These are phyloP conservation scores for Hansenula anomala DNA, from an alignment of 1,139 yeast genomes.

Conservation along the genomic window DNA sequence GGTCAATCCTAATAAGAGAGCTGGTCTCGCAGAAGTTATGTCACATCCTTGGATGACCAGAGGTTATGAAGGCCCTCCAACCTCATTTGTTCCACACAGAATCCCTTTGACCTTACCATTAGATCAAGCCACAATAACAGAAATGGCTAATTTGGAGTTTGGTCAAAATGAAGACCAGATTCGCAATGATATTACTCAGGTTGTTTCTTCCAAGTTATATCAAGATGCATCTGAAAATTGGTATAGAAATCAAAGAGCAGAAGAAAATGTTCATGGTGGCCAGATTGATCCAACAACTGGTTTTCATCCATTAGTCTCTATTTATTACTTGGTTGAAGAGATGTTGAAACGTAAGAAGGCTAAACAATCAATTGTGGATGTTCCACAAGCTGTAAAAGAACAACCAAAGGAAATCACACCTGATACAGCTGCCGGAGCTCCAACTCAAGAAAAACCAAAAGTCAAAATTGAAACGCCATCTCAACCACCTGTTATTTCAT, in stretches of 20 bases:
- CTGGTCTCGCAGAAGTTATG: constrained; percentile 71
- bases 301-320: constrained; percentile 83
- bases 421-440: constrained; percentile 5
- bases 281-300: constrained; percentile 67
- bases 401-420: constrained; percentile 15
- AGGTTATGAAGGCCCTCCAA: constrained; percentile 75
- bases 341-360: constrained; percentile 67
- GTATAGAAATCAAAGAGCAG: constrained; percentile 33
- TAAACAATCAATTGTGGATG: constrained; percentile 31
- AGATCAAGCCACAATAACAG: constrained; percentile 62
- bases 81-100: constrained; percentile 71
- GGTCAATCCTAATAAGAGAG: constrained; percentile 81
- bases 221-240: constrained; percentile 61
- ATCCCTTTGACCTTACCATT: constrained; percentile 71
- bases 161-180: constrained; percentile 62
- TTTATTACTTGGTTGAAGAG: constrained; percentile 83
- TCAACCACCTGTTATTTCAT: constrained; percentile 35
- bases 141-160: constrained; percentile 77
- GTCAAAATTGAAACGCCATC: constrained; percentile 20
- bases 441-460: not conserved
- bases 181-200: constrained; percentile 47
- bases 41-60: constrained; percentile 94
- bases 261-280: not conserved
- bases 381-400: constrained; percentile 20
- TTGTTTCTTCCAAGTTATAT: constrained; percentile 67